Evolutionary conservation across 352 stramenopile genomes (phyloP).

Genomic region (Phytopythium aichiense): DNA sequence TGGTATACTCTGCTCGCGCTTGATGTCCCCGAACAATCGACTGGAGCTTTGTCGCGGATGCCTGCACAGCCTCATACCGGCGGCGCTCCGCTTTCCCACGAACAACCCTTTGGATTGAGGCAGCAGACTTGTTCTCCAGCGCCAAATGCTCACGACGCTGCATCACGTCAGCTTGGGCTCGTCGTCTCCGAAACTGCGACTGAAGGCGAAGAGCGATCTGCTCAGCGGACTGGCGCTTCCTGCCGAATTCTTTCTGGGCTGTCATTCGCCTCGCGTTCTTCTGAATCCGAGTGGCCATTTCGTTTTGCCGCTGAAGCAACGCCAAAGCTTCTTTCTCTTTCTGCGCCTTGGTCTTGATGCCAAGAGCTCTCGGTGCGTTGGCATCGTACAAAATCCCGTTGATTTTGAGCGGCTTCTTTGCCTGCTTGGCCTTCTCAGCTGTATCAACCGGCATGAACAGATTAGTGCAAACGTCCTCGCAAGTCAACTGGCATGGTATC

Average conservation of each 20-base stretch:
- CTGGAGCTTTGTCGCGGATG: slow-evolving; percentile 31
- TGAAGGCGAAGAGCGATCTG: slow-evolving; percentile 32
- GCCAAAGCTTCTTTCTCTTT: slow-evolving; percentile 16
- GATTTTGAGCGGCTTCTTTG: slow-evolving; percentile 33
- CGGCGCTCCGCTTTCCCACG: slow-evolving; percentile 29
- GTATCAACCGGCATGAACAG: slow-evolving; percentile 1
- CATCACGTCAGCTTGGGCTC: slow-evolving; percentile 22
- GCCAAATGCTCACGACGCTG: slow-evolving; percentile 20
- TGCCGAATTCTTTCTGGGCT: slow-evolving; percentile 27
- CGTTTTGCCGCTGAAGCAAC: slow-evolving; percentile 20
- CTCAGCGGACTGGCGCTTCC: slow-evolving; percentile 19
- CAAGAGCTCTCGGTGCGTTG: slow-evolving; percentile 14
- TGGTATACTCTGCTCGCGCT: slow-evolving; percentile 19
- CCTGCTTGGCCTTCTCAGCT: slow-evolving; percentile 32
- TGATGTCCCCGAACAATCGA: slow-evolving; percentile 27
- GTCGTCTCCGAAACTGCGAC: slow-evolving; percentile 25
- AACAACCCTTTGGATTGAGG: slow-evolving; percentile 36
- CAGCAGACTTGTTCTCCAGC: slow-evolving; percentile 19
- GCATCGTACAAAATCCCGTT: slow-evolving; percentile 21
- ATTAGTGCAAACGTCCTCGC: not conserved
- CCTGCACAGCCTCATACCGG: slow-evolving; percentile 22
- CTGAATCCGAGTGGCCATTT: slow-evolving; percentile 48
- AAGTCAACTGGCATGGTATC: not conserved
- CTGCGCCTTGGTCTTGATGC: slow-evolving; percentile 29
- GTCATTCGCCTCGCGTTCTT: slow-evolving; percentile 29